phyloP scores from a whole-genome alignment of 768 basidiomycete species.

The Calocera cornea region DNA sequence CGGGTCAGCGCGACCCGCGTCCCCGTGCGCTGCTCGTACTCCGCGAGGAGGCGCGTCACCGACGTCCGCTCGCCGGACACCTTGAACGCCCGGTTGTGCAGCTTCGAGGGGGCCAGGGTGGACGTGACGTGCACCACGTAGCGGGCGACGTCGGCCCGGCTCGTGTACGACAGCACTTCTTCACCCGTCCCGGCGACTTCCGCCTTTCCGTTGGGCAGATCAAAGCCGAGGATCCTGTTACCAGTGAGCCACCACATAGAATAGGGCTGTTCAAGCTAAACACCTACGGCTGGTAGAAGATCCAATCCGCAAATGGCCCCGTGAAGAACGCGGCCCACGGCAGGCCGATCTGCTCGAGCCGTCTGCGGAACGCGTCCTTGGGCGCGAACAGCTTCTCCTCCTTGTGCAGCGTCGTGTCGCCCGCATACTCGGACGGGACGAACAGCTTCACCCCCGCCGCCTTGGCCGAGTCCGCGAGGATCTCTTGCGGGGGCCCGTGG shows the following conservation, averaged over 20 bases:
- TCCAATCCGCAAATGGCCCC: constrained; percentile 8
- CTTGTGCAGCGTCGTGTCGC: too few species aligned
- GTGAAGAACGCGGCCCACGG: constrained; percentile 15
- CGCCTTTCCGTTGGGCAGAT: constrained; percentile 13
- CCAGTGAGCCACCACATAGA: neutral
- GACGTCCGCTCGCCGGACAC: neutral
- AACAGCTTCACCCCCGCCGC: constrained; percentile 21
- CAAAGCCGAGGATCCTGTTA: constrained; percentile 9
- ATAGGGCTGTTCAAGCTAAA: neutral
- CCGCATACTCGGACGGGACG: constrained; percentile 21
- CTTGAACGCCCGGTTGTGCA: neutral
- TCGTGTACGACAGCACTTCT: constrained; percentile 10
- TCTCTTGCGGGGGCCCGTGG: constrained; percentile 15
- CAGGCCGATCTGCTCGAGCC: constrained; percentile 8
- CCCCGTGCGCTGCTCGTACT: constrained; percentile 9
- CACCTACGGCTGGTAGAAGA: too few species aligned
- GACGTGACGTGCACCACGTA: constrained; percentile 15
- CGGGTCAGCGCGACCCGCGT: constrained; percentile 11
- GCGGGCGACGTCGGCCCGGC: constrained; percentile 16
- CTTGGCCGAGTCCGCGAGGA: constrained; percentile 22
- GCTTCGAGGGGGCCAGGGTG: constrained; percentile 6
- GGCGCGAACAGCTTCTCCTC: too few species aligned
- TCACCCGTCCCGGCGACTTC: constrained; percentile 13
- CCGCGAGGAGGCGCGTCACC: constrained; percentile 13
- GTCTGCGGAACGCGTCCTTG: too few species aligned